A percentile compares a stretch with the other conserved stretches of the same genome.
Conservation (phyloP, 805 yeast genomes). For the Saccharomycopsis malanga region DNA sequence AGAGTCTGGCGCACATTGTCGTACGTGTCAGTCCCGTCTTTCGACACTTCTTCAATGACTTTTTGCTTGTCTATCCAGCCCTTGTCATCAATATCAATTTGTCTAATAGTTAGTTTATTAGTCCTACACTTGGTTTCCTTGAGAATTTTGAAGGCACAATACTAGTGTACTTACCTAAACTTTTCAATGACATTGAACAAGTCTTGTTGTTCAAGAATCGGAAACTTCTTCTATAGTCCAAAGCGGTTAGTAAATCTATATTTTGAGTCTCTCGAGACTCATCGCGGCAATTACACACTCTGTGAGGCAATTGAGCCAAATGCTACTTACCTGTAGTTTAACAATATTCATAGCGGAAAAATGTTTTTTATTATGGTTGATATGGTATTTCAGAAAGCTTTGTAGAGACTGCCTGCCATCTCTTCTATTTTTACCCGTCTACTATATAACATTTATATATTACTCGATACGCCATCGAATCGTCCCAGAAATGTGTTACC, state of each 20-base stretch:
- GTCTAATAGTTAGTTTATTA: slow-evolving; percentile 29
- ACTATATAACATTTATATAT: too few relatives aligned
- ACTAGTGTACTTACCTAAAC: slow-evolving; percentile 38
- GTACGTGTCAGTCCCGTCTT: slow-evolving; percentile 72
- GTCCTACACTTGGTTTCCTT: not conserved
- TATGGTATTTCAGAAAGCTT: too few relatives aligned
- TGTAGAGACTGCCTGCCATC: too few relatives aligned
- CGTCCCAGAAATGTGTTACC: too few relatives aligned
- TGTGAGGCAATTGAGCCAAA: not conserved
- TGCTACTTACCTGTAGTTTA: slow-evolving; percentile 46
- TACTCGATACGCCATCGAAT: too few relatives aligned
- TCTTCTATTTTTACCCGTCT: too few relatives aligned
- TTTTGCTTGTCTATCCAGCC: slow-evolving; percentile 93
- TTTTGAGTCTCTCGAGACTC: not conserved
- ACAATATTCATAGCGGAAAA: slow-evolving; percentile 49
- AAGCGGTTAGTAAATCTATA: not conserved
- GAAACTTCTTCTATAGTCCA: slow-evolving; percentile 64
- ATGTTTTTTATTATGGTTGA: not conserved
- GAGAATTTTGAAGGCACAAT: not conserved
- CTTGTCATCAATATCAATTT: slow-evolving; percentile 80
- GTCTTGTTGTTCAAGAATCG: slow-evolving; percentile 79
- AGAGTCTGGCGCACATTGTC: slow-evolving; percentile 92
- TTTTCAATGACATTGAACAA: slow-evolving; percentile 78
- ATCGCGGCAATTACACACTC: not conserved
- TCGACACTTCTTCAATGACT: slow-evolving; percentile 76